Evolutionary conservation across 805 yeast genomes (phyloP).

Genomic region (Sugiyamaella qingdaonensis): DNA sequence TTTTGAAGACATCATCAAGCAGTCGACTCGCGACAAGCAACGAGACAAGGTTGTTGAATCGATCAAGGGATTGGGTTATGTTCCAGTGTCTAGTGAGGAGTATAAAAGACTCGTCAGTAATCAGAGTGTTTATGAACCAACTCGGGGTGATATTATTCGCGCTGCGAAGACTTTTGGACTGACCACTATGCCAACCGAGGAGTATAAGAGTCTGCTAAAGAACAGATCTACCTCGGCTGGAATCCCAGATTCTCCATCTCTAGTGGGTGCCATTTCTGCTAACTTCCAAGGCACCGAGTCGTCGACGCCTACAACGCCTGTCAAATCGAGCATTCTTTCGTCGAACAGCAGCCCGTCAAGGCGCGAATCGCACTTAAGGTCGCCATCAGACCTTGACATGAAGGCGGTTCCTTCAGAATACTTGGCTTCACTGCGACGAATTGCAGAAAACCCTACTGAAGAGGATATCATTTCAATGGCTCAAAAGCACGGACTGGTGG

Average conservation of each 20-base stretch:
- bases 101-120: constrained; percentile 30
- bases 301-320: constrained; percentile 6
- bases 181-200: constrained; percentile 43
- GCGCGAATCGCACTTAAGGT: not conserved
- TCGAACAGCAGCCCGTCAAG: not conserved
- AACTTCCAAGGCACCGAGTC: not conserved
- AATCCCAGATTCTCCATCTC: not conserved
- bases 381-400: constrained; percentile 18
- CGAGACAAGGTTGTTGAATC: constrained; percentile 30
- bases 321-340: not conserved
- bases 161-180: constrained; percentile 42
- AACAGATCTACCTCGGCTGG: not conserved
- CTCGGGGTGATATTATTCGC: constrained; percentile 32
- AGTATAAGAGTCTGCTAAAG: constrained; percentile 37
- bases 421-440: constrained; percentile 27
- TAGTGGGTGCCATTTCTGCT: not conserved
- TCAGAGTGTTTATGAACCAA: constrained; percentile 31
- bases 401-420: constrained; percentile 31
- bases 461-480: constrained; percentile 29
- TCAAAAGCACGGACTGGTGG: constrained; percentile 21
- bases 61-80: constrained; percentile 31
- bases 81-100: constrained; percentile 34
- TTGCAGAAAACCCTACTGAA: constrained; percentile 30
- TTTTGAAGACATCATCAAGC: constrained; percentile 28
- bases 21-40: constrained; percentile 16